Evolutionary conservation across 2,329 filamentous ascomycete species (phyloP), one percentile per base, ranked within the genome.

Genomic region (Scytalidium lignicola): DNA sequence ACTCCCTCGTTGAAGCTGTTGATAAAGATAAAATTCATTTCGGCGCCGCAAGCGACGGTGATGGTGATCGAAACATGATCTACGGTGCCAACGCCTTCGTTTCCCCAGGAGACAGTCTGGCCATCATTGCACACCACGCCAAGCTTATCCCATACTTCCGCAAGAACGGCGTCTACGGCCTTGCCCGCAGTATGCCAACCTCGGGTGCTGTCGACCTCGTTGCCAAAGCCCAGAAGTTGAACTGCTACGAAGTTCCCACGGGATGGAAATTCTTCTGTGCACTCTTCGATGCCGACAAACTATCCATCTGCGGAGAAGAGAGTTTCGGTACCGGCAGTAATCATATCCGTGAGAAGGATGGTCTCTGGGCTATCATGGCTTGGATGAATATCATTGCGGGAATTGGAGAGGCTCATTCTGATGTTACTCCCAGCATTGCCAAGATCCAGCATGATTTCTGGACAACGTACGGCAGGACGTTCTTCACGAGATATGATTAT

Each of bases 241-340:
- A 89, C 73, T 86, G 83, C 72, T 99, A 99, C 73, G 93, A 99
- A 72, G 93, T 99, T 1, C 93, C 93, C 32, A 99, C 93, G 1
- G 93, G 93, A 63, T 99, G 93, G 93, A 96, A 96, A 72, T 96
- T 96, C 79, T 96, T 96, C 83, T 96, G 91, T 67, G 90, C 90
- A 62, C 80, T 96, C 51, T 96, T 96, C 63, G 91, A 96, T 65
- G 86, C 89, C 57, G 78, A 95, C 73, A 96, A 95, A 79, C 86
- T 96, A 65, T 96, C 93, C 64, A 99, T 99, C 68, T 99, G 93
- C 66, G 93, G 93, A 51, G 93, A 99, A 73, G 93, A 99, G 79
- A 93, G 88, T 57, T 99, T 99, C 69, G 93, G 93, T 58, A 99
- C 93, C 10, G 93, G 93, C 37, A 95, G 88, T 71, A 96, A 99